Conservation (phyloP, 805 yeast species). For the Starmerella cellae region DNA sequence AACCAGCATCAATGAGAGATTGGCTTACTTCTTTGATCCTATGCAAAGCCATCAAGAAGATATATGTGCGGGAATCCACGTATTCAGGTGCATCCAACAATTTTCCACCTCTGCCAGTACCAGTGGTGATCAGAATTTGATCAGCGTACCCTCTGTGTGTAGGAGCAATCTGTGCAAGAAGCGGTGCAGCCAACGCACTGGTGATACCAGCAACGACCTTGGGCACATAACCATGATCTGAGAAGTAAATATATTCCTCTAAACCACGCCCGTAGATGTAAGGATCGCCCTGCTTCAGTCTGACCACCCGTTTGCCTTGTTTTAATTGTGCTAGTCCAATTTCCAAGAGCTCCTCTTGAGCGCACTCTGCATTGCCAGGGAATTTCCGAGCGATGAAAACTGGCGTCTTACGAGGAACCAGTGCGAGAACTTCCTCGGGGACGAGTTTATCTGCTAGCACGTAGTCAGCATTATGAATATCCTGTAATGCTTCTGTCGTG, state of each 20-base stretch:
- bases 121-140: constrained; percentile 85
- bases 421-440: constrained; percentile 70
- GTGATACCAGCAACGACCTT: constrained; percentile 76
- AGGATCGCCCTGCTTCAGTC: constrained; percentile 94
- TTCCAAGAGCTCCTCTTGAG: constrained; percentile 71
- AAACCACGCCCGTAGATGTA: constrained; percentile 95
- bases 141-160: constrained; percentile 88
- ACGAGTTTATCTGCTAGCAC: constrained; percentile 84
- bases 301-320: constrained; percentile 63
- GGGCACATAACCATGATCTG: constrained; percentile 54
- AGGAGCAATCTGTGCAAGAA: constrained; percentile 69
- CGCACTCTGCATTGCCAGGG: constrained; percentile 92
- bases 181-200: constrained; percentile 80
- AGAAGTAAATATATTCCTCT: constrained; percentile 68
- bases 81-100: constrained; percentile 67
- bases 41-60: constrained; percentile 83
- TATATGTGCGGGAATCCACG: constrained; percentile 60
- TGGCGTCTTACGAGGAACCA: constrained; percentile 65
- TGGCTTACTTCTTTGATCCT: constrained; percentile 34
- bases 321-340: constrained; percentile 53
- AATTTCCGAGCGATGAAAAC: constrained; percentile 81
- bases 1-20: constrained; percentile 39
- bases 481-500: constrained; percentile 73
- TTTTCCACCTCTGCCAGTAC: constrained; percentile 81
- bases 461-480: constrained; percentile 69